phyloP scores from a whole-genome alignment of 495 filamentous ascomycete genomes.

The Aspergillus heteromorphus region DNA sequence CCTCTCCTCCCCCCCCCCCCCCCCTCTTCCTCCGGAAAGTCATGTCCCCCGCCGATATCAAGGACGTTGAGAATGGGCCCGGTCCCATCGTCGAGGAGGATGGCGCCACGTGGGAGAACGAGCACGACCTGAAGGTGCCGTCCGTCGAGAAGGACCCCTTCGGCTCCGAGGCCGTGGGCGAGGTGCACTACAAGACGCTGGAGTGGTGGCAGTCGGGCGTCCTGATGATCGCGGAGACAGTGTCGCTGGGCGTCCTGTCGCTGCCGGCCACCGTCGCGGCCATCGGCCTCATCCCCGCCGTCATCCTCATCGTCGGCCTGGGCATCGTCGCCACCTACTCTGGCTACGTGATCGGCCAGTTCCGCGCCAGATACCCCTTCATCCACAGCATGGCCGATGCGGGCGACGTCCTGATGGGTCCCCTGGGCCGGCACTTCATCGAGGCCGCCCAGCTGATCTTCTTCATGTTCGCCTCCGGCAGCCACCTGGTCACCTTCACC shows the following conservation, averaged over 20 bases:
- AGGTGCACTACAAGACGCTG: slow-evolving; percentile 1
- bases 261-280: not conserved
- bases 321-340: slow-evolving; percentile 47
- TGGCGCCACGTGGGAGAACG: not conserved
- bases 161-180: not conserved
- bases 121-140: not conserved
- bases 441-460: slow-evolving; percentile 58
- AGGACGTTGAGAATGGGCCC: not conserved
- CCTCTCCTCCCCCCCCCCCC: not conserved
- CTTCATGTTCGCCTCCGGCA: slow-evolving; percentile 68
- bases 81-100: not conserved
- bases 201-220: not conserved
- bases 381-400: slow-evolving; percentile 73
- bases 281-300: not conserved
- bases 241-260: not conserved
- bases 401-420: slow-evolving; percentile 60
- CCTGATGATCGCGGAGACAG: not conserved
- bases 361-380: slow-evolving; percentile 33
- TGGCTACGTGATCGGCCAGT: slow-evolving; percentile 29
- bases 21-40: not conserved
- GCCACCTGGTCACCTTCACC: slow-evolving; percentile 62
- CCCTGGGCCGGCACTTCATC: slow-evolving; percentile 56
- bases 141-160: not conserved
- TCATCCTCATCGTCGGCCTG: not conserved
- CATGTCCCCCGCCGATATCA: not conserved